These are phyloP conservation scores for Hypoxylon fragiforme DNA, from an alignment of 495 filamentous ascomycete genomes.

Conservation along the genomic window DNA sequence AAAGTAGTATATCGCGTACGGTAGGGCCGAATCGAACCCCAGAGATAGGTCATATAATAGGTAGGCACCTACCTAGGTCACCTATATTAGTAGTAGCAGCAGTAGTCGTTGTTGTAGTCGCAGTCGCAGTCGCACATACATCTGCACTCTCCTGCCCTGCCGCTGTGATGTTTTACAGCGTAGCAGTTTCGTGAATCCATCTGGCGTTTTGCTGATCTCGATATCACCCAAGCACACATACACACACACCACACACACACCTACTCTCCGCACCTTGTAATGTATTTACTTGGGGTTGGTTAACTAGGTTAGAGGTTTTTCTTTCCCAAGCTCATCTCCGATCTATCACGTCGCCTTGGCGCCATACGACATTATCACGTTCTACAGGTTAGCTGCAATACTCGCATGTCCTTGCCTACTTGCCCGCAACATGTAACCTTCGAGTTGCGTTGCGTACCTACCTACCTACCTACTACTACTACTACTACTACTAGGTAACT, in stretches of 20 bases:
- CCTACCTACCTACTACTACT: constrained; percentile 3
- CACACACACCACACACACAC: no score
- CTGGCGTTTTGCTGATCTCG: constrained; percentile 31
- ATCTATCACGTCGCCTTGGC: constrained; percentile 23
- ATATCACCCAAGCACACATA: constrained; percentile 23
- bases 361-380: constrained; percentile 33
- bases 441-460: constrained; percentile 18
- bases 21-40: constrained; percentile 21
- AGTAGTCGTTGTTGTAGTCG: no score
- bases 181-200: constrained; percentile 33
- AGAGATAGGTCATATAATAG: constrained; percentile 5
- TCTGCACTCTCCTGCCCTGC: constrained; percentile 12
- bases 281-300: no score
- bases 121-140: no score
- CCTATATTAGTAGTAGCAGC: no score
- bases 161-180: constrained; percentile 28
- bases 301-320: no score
- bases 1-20: constrained; percentile 15
- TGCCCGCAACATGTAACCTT: no score
- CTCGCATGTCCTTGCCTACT: constrained; percentile 12
- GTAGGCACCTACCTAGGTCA: no score
- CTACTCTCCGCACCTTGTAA: no score
- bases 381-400: constrained; percentile 16
- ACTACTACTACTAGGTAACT: background rate
- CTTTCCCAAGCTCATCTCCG: constrained; percentile 9